phyloP scores from a whole-genome alignment of 352 stramenopile species.

The Phytophthora constricta region DNA sequence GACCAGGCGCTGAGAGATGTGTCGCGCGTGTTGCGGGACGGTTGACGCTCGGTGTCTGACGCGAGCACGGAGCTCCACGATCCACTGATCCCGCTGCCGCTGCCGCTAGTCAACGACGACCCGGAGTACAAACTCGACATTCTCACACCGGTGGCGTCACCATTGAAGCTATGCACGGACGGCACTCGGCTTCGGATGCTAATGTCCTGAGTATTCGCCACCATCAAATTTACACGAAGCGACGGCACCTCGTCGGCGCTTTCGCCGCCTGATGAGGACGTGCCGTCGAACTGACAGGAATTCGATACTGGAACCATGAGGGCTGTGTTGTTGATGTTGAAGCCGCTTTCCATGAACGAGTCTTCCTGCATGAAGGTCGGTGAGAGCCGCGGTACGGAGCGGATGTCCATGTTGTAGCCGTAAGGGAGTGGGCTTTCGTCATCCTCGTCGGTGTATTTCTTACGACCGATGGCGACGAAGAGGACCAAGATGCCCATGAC shows the following conservation, averaged over 20 bases:
- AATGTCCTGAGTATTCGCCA: conserved; percentile 20
- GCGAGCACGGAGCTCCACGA: conserved; percentile 81
- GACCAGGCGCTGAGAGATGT: conserved; percentile 72
- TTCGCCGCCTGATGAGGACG: conserved; percentile 30
- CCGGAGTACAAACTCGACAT: conserved; percentile 43
- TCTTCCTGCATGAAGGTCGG: conserved; percentile 61
- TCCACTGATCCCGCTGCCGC: conserved; percentile 54
- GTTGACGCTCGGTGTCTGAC: conserved; percentile 56
- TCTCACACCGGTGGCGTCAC: conserved; percentile 25
- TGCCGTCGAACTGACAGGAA: conserved; percentile 20
- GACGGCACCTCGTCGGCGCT: conserved; percentile 35
- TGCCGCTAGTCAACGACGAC: conserved; percentile 58
- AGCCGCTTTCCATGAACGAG: conserved; percentile 35
- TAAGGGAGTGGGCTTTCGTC: conserved; percentile 49
- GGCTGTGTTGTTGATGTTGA: conserved; percentile 29
- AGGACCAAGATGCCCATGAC: conserved; percentile 61
- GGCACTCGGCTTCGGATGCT: conserved; percentile 22
- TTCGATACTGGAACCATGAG: conserved; percentile 29
- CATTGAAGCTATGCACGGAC: conserved; percentile 23
- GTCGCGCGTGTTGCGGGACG: conserved; percentile 71
- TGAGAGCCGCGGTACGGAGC: conserved; percentile 54
- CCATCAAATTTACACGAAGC: conserved; percentile 21
- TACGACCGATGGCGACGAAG: conserved; percentile 68
- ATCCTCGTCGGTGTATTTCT: conserved; percentile 66
- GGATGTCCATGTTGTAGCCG: conserved; percentile 53